Evolutionary conservation across 169 alveolate species (phyloP).

Genomic region (Cystoisospora suis): DNA sequence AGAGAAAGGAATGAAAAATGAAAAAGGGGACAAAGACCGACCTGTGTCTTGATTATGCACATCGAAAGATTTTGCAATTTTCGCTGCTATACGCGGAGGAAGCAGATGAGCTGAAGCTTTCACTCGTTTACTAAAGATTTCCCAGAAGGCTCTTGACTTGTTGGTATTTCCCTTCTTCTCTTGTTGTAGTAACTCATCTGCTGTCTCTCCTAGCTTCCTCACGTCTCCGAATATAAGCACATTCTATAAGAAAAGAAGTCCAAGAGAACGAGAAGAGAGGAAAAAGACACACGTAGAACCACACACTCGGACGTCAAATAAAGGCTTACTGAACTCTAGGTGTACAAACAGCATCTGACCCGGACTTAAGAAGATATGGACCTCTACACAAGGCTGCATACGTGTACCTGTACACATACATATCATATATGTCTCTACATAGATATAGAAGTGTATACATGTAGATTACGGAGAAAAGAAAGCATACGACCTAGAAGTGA

Average conservation of each 20-base stretch:
- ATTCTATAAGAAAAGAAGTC: background rate
- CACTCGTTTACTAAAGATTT: slow-evolving; percentile 16
- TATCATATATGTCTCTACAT: background rate
- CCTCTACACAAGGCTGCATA: background rate
- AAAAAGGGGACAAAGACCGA: background rate
- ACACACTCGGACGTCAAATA: background rate
- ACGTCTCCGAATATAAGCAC: slow-evolving; percentile 48
- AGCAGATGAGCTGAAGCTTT: background rate
- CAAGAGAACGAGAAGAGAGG: background rate
- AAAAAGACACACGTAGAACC: background rate
- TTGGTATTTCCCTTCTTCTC: background rate
- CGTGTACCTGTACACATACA: background rate
- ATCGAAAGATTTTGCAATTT: background rate
- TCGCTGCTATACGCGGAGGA: background rate
- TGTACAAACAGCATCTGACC: background rate
- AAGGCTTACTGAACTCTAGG: background rate
- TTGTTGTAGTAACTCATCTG: slow-evolving; percentile 31
- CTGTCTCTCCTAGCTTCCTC: slow-evolving; percentile 3
- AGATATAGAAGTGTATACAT: too few relatives aligned
- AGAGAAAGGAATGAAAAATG: background rate
- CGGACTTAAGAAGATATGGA: background rate
- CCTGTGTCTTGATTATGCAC: slow-evolving; percentile 32
- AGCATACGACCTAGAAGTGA: too few relatives aligned
- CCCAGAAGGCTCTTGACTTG: slow-evolving; percentile 24
- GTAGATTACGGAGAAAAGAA: too few relatives aligned